phyloP scores from a whole-genome alignment of 2,329 filamentous ascomycete species.

The Xylaria sp. region DNA sequence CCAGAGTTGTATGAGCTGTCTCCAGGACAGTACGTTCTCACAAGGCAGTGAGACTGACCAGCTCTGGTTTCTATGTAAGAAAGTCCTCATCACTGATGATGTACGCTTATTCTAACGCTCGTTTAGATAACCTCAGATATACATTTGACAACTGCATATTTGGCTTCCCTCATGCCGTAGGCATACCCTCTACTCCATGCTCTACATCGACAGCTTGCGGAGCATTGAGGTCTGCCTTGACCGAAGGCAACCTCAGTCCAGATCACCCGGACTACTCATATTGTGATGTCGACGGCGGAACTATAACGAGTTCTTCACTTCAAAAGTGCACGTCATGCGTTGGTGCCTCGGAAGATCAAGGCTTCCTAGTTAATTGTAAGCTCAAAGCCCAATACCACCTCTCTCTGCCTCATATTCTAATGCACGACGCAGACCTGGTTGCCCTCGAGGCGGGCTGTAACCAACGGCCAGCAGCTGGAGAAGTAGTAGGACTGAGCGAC shows the following conservation, averaged over 20 bases:
- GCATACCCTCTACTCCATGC: conserved; percentile 60
- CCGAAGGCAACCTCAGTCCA: conserved; percentile 53
- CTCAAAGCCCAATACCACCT: conserved; percentile 4
- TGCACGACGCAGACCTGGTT: conserved; percentile 55
- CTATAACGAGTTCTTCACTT: conserved; percentile 51
- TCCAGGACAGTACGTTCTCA: conserved; percentile 62
- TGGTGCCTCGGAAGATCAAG: conserved; percentile 54
- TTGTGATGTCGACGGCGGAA: conserved; percentile 56
- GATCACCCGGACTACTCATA: conserved; percentile 57
- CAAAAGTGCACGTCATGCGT: conserved; percentile 61
- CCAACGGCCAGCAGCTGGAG: conserved; percentile 56
- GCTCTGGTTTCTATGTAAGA: conserved; percentile 67
- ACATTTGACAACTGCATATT: conserved; percentile 64
- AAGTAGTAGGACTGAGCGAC: conserved; percentile 55
- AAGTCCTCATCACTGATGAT: neutral
- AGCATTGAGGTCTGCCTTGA: conserved; percentile 55
- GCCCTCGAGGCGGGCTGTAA: conserved; percentile 64
- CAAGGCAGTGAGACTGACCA: conserved; percentile 63
- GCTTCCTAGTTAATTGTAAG: conserved; percentile 63
- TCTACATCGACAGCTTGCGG: conserved; percentile 64
- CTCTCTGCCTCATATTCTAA: conserved; percentile 18
- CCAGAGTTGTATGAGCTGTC: conserved; percentile 62
- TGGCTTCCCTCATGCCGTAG: conserved; percentile 61
- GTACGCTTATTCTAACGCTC: conserved; percentile 27
- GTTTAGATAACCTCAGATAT: conserved; percentile 65